phyloP scores from a whole-genome alignment of 1,284 basidiomycete species.

The Tetrapyrgos nigripes region DNA sequence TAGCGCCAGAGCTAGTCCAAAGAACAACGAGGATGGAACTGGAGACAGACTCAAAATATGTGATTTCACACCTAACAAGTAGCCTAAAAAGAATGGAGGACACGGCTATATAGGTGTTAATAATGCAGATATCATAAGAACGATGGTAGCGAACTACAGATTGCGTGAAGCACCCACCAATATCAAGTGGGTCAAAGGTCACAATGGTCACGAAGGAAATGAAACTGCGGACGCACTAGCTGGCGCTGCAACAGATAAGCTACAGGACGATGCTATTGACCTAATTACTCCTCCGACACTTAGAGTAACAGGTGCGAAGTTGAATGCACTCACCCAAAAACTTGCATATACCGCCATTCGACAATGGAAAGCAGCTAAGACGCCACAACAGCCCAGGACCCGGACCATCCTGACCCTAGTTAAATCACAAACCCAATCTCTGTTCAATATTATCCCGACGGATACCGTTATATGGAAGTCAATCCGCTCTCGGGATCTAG shows the following conservation, averaged over 20 bases:
- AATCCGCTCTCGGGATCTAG: not conserved
- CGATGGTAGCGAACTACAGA: slow-evolving; percentile 9
- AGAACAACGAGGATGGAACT: slow-evolving; percentile 12
- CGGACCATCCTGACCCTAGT: not conserved
- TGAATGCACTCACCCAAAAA: slow-evolving; percentile 14
- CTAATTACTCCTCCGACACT: not conserved
- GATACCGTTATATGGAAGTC: not conserved
- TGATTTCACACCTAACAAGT: slow-evolving; percentile 24
- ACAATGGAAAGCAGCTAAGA: too few species aligned
- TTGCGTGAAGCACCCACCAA: slow-evolving; percentile 12
- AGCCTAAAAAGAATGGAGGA: slow-evolving; percentile 23
- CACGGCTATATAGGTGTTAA: slow-evolving; percentile 24
- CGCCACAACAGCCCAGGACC: too few species aligned
- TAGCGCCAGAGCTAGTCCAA: slow-evolving; percentile 16
- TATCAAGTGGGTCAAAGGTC: slow-evolving; percentile 23
- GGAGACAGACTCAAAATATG: slow-evolving; percentile 23
- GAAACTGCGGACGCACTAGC: slow-evolving; percentile 16
- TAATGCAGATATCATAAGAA: slow-evolving; percentile 12
- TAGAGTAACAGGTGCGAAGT: slow-evolving; percentile 13
- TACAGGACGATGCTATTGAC: not conserved
- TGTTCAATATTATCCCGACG: not conserved
- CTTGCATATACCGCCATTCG: slow-evolving; percentile 18
- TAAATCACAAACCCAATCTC: not conserved
- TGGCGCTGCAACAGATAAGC: not conserved
- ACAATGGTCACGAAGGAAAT: slow-evolving; percentile 17